Evolutionary conservation across 495 filamentous ascomycete species (phyloP).

Genomic region (Echria macrotheca): DNA sequence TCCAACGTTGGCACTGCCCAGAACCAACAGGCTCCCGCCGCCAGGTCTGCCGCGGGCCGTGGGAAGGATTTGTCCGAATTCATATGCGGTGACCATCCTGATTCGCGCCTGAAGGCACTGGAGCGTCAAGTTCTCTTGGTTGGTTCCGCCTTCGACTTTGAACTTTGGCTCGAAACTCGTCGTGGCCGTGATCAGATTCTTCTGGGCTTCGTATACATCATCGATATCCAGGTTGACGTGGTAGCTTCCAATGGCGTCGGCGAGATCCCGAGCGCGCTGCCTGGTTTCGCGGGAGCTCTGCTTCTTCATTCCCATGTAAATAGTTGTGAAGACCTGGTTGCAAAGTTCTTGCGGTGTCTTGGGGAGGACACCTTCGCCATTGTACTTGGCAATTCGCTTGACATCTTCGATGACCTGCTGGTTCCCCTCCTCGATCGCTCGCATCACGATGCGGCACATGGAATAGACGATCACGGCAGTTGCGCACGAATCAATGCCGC

Average conservation of each 20-base stretch:
- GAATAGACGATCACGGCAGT: conserved; percentile 63
- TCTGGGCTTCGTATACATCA: conserved; percentile 41
- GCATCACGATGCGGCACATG: conserved; percentile 71
- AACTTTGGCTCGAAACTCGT: conserved; percentile 49
- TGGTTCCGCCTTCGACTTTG: conserved; percentile 39
- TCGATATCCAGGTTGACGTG: conserved; percentile 78
- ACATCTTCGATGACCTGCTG: conserved; percentile 66
- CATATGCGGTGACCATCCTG: conserved; percentile 77
- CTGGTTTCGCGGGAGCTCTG: conserved; percentile 70
- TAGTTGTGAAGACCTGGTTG: conserved; percentile 61
- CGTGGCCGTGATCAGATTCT: conserved; percentile 27
- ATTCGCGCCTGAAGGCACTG: conserved; percentile 79
- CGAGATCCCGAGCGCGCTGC: conserved; percentile 60
- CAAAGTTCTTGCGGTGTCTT: conserved; percentile 57
- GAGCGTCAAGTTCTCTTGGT: conserved; percentile 48
- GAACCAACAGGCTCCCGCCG: conserved; percentile 34
- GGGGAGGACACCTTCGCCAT: conserved; percentile 48
- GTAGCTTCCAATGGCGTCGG: conserved; percentile 64
- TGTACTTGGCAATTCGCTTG: conserved; percentile 54
- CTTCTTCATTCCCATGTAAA: conserved; percentile 74
- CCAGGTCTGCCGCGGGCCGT: conserved; percentile 48
- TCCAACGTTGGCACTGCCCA: conserved; percentile 47
- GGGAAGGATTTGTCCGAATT: conserved; percentile 30
- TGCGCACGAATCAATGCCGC: conserved; percentile 68
- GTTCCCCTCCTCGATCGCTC: conserved; percentile 55